These are phyloP conservation scores for Brasenia schreberi DNA, from an alignment of 164 flowering plant genomes.

Conservation along the genomic window DNA sequence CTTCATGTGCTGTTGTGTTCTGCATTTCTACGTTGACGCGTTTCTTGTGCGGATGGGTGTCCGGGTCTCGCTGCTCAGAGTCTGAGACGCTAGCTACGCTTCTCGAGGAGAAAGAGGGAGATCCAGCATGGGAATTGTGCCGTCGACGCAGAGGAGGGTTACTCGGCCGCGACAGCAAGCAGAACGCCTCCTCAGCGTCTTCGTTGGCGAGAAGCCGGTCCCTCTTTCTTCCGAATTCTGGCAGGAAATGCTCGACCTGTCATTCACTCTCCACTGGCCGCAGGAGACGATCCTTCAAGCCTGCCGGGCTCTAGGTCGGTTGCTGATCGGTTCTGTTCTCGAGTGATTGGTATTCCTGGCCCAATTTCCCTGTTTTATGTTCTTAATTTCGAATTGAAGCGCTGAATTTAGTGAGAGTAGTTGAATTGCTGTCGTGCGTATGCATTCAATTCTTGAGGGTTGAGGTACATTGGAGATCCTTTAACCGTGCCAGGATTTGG, in stretches of 20 bases:
- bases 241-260: constrained; percentile 81
- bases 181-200: constrained; percentile 59
- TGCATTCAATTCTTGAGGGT: not conserved
- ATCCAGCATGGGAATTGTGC: constrained; percentile 55
- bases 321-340: not conserved
- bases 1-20: not conserved
- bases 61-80: not conserved
- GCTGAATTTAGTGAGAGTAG: too few species aligned
- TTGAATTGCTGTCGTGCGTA: not conserved
- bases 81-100: not conserved
- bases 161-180: constrained; percentile 53
- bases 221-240: constrained; percentile 79
- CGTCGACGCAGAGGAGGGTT: constrained; percentile 67
- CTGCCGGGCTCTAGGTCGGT: constrained; percentile 60
- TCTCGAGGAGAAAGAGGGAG: not conserved
- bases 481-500: too few species aligned
- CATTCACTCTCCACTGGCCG: constrained; percentile 64
- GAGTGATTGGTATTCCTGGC: not conserved
- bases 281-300: constrained; percentile 46
- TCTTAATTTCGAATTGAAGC: too few species aligned
- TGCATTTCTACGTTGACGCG: not conserved
- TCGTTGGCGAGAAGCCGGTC: constrained; percentile 69
- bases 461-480: too few species aligned
- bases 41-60: not conserved
- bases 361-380: not conserved